These are phyloP conservation scores for Metschnikowia gelsemii DNA, from an alignment of 805 yeast species.

Conservation along the genomic window DNA sequence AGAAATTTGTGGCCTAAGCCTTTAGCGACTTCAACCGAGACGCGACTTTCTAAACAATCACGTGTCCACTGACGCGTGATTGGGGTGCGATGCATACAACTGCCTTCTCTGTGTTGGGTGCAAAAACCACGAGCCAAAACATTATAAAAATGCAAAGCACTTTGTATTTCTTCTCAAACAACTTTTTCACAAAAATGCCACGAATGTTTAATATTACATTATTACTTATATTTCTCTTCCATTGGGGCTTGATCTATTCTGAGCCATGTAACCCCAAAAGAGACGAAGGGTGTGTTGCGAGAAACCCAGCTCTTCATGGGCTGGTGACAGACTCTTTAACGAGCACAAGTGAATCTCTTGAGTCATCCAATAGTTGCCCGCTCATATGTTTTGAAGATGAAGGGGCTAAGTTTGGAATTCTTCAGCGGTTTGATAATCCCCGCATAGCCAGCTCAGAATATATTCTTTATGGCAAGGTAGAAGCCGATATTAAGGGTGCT, in stretches of 20 bases:
- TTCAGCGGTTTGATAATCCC: slow-evolving; percentile 31
- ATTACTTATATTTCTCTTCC: neutral
- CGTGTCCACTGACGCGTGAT: neutral
- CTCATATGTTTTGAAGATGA: slow-evolving; percentile 9
- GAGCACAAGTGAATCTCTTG: slow-evolving; percentile 17
- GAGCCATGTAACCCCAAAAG: slow-evolving; percentile 30
- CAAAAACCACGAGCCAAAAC: neutral
- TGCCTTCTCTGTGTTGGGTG: too few species aligned
- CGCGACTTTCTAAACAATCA: neutral
- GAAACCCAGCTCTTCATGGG: slow-evolving; percentile 27
- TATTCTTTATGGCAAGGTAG: slow-evolving; percentile 38
- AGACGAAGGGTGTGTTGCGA: slow-evolving; percentile 27
- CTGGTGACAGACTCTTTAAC: slow-evolving; percentile 21
- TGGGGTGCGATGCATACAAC: neutral
- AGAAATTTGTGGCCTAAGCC: too few species aligned
- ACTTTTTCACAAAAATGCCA: too few species aligned
- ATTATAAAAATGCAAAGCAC: too few species aligned
- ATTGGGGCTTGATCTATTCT: neutral
- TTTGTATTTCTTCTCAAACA: neutral
- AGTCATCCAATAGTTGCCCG: slow-evolving; percentile 12
- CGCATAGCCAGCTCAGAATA: slow-evolving; percentile 29
- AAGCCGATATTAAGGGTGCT: slow-evolving; percentile 35
- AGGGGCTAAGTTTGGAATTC: slow-evolving; percentile 14
- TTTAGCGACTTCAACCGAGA: too few species aligned
- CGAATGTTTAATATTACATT: neutral